These are phyloP conservation scores for Rhodamnia argentea DNA, from an alignment of 345 rosid species.

Conservation along the genomic window DNA sequence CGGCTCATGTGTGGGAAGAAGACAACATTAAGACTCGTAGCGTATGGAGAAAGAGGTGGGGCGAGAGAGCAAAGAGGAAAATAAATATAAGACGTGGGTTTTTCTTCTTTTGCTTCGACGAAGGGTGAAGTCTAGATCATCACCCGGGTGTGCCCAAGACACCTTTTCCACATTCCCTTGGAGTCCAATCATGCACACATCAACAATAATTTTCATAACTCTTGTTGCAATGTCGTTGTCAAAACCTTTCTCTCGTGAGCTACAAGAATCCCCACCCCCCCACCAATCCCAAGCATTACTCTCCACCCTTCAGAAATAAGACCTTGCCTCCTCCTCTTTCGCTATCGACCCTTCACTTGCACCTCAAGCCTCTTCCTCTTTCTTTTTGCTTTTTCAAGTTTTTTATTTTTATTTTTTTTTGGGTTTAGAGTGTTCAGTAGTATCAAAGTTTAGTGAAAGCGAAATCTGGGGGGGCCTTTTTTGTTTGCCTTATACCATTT, in stretches of 20 bases:
- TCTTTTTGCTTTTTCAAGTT: neutral
- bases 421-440: neutral
- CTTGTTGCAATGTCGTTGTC: constrained; percentile 61
- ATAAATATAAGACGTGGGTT: neutral
- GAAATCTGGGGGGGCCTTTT: neutral
- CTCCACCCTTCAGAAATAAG: constrained; percentile 26
- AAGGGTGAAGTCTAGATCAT: constrained; percentile 9
- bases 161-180: constrained; percentile 13
- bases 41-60: neutral
- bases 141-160: neutral
- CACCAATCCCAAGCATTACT: constrained; percentile 39
- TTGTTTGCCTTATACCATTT: neutral
- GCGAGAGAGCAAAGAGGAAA: neutral
- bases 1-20: constrained; percentile 22
- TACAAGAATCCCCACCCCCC: constrained; percentile 39
- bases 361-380: constrained; percentile 14
- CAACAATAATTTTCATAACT: constrained; percentile 12
- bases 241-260: constrained; percentile 27
- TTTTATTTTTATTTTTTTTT: neutral
- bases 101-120: constrained; percentile 21
- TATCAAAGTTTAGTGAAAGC: neutral
- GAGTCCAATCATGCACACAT: constrained; percentile 25
- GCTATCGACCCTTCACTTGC: constrained; percentile 15
- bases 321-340: neutral
- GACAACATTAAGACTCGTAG: neutral